Evolutionary conservation across 177 flowering plant species (phyloP), one percentile per base, ranked within the genome.

Genomic region (Vitis hybrid): DNA sequence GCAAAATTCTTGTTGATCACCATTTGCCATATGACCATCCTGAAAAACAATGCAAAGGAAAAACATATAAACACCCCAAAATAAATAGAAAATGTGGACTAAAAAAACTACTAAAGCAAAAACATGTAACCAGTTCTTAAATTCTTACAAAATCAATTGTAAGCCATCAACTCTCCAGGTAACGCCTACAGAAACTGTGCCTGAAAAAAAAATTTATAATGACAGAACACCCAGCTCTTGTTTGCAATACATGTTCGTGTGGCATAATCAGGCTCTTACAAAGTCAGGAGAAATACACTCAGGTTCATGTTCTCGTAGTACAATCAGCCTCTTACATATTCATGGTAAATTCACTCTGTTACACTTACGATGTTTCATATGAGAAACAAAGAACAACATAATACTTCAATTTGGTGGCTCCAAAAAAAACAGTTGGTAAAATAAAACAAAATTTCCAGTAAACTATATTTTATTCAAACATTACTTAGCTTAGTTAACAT

Each of bases 131-230:
- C 64, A 76, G 71, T 57, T 83, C 88, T 85, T 83, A 81, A 85
- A 39, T 39, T 39, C 48, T 39, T 8, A 39, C 48, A 39, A 77
- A 86, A 83, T 75, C 61, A 71, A 79, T 63, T 33, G 77, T 63
- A 75, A 74, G 82, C 79, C 81, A 80, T 71, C 76, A 75, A 70
- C 67, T 83, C 76, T 80, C 88, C 70, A 14, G 70, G 81, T 74
- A 75, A 75, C 75, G 75, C 78, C 79, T 80, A 83, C 60, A 45
- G 72, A 64, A 69, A 80, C 81, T 76, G 48, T 39, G 48, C 48
- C 48, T 39, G 48, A 5, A 39, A 39, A 39, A 29, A 39, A 39
- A 39, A 39, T 7, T 5, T 39, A 39, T 39, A 39, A 39, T 39
- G 48, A 39, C 48, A 39, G 48, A 39, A 39, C 48, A 39, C 48